Evolutionary conservation across 495 filamentous ascomycete species (phyloP).

Genomic region (Penicillium pancosmium): DNA sequence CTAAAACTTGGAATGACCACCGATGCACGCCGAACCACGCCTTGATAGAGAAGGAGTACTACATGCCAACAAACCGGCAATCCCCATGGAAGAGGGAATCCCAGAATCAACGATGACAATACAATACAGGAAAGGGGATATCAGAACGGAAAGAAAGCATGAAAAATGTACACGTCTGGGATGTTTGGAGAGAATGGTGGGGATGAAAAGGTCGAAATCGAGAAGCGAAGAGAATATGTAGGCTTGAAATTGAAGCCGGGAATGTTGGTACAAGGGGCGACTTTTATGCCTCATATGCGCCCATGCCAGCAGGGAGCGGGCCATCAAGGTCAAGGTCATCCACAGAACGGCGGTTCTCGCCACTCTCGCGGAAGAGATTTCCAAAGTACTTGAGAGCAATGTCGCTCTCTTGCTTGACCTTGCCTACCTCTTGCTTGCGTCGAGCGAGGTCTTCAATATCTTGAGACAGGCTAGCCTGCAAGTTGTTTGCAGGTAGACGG

Average conservation of each 20-base stretch:
- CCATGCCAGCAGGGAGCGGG: conserved; percentile 46
- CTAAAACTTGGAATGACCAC: conserved; percentile 22
- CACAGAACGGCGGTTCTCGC: conserved; percentile 70
- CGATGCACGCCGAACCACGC: conserved; percentile 28
- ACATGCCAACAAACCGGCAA: background rate
- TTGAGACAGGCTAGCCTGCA: conserved; percentile 76
- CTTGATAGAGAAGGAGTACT: conserved; percentile 12
- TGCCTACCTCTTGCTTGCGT: conserved; percentile 76
- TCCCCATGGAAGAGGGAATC: background rate
- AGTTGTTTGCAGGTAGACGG: conserved; percentile 77
- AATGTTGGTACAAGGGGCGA: conserved; percentile 22
- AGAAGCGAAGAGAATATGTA: background rate
- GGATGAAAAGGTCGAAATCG: background rate
- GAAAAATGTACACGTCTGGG: conserved; percentile 18
- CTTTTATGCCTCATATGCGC: conserved; percentile 27
- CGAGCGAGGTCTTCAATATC: conserved; percentile 78
- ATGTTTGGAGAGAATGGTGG: conserved; percentile 3
- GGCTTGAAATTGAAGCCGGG: conserved; percentile 8
- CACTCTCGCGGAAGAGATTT: conserved; percentile 78
- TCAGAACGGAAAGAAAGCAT: conserved; percentile 10
- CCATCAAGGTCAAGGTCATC: conserved; percentile 80
- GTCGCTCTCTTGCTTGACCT: conserved; percentile 73
- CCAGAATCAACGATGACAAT: background rate
- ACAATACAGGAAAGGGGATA: conserved; percentile 21
- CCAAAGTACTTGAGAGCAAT: conserved; percentile 83